Evolutionary conservation across 345 rosid species (phyloP).

Genomic region (Eucalyptus sideroxylon): DNA sequence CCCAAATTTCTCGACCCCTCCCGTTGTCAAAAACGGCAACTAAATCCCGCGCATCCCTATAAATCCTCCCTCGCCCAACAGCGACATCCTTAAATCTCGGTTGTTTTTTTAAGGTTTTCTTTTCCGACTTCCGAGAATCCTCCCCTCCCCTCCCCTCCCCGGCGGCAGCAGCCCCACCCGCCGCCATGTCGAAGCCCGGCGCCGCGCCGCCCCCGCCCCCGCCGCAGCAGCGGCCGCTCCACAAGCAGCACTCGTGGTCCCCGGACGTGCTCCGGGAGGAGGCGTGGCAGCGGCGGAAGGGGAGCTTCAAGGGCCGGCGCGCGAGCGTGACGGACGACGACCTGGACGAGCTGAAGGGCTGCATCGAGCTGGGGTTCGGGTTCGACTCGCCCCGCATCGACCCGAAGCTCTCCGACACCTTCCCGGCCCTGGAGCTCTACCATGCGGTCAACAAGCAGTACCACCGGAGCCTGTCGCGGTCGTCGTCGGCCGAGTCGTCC

Average conservation of each 20-base stretch:
- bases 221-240: constrained; percentile 5
- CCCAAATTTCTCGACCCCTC: background rate
- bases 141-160: background rate
- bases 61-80: background rate
- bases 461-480: constrained; percentile 32
- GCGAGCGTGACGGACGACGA: constrained; percentile 74
- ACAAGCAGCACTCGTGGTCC: constrained; percentile 71
- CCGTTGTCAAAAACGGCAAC: background rate
- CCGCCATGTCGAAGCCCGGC: background rate
- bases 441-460: constrained; percentile 69
- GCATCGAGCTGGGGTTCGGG: constrained; percentile 82
- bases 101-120: background rate
- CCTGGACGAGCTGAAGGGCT: constrained; percentile 70
- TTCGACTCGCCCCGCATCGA: constrained; percentile 69
- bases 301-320: constrained; percentile 1
- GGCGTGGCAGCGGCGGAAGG: constrained; percentile 56
- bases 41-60: background rate
- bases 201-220: background rate
- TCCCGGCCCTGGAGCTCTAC: constrained; percentile 73
- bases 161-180: background rate
- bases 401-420: constrained; percentile 44
- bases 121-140: background rate
- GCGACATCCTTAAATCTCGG: background rate
- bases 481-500: constrained; percentile 45
- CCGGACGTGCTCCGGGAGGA: constrained; percentile 67